phyloP scores from a whole-genome alignment of 495 filamentous ascomycete genomes.

The Collariella sp. region DNA sequence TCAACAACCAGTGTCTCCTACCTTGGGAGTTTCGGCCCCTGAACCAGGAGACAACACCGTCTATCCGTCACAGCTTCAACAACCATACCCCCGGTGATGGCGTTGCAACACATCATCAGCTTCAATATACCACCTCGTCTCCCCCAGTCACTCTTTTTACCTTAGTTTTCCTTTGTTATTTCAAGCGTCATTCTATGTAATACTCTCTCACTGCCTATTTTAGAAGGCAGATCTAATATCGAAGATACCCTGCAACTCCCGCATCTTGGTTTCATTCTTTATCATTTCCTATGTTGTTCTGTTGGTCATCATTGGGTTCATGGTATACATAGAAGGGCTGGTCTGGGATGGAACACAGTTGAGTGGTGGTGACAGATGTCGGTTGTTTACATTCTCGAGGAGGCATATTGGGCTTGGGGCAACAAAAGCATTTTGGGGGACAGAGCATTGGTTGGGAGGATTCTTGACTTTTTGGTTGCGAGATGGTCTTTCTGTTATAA shows the following conservation, averaged over 20 bases:
- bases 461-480: neutral
- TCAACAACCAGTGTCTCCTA: conserved; percentile 50
- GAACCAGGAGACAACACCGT: conserved; percentile 40
- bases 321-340: conserved; percentile 6
- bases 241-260: conserved; percentile 13
- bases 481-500: neutral
- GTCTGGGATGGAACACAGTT: conserved; percentile 1
- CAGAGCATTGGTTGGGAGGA: neutral
- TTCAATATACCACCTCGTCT: neutral
- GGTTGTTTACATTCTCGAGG: neutral
- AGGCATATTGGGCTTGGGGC: neutral
- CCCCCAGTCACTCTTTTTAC: neutral
- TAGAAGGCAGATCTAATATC: conserved; percentile 9
- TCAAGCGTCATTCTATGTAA: neutral
- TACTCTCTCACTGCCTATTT: neutral
- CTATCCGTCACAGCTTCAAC: conserved; percentile 31
- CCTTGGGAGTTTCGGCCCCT: conserved; percentile 42
- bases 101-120: neutral
- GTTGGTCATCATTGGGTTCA: conserved; percentile 1
- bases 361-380: conserved; percentile 15
- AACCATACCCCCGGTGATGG: conserved; percentile 20
- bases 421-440: neutral
- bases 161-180: neutral
- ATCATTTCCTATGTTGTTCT: conserved; percentile 2
- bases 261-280: neutral